Evolutionary conservation across 495 filamentous ascomycete species (phyloP).

Genomic region (Clohesyomyces aquaticus): DNA sequence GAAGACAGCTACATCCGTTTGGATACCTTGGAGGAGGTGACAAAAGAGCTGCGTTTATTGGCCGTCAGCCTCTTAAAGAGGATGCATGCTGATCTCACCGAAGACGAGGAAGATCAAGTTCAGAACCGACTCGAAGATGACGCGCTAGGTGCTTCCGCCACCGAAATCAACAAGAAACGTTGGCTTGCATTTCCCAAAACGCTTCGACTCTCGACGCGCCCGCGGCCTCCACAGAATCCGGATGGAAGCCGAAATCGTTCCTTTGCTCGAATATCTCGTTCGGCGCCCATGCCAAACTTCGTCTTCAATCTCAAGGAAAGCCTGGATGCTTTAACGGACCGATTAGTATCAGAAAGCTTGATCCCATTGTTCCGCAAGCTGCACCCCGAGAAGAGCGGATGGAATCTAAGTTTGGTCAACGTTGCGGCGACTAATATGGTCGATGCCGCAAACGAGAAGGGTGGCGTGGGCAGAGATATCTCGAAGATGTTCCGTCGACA

Average conservation of each 20-base stretch:
- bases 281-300: conserved; percentile 66
- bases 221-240: conserved; percentile 58
- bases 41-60: conserved; percentile 66
- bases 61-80: conserved; percentile 72
- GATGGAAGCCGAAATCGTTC: conserved; percentile 58
- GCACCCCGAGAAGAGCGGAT: conserved; percentile 68
- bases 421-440: conserved; percentile 86
- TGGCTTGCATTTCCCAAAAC: conserved; percentile 74
- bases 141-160: background rate
- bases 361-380: conserved; percentile 73
- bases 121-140: background rate
- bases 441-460: conserved; percentile 55
- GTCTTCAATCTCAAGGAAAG: conserved; percentile 65
- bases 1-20: conserved; percentile 84
- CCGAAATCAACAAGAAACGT: conserved; percentile 38
- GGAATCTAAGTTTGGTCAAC: conserved; percentile 83
- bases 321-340: conserved; percentile 62
- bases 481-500: conserved; percentile 56
- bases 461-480: conserved; percentile 48
- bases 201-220: conserved; percentile 75
- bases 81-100: conserved; percentile 76
- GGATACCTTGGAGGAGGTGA: conserved; percentile 61
- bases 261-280: conserved; percentile 70
- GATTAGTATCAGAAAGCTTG: conserved; percentile 68
- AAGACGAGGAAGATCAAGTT: conserved; percentile 49